These are phyloP conservation scores for Tagetes erecta DNA, from an alignment of 129 eudicot genomes.

Conservation along the genomic window DNA sequence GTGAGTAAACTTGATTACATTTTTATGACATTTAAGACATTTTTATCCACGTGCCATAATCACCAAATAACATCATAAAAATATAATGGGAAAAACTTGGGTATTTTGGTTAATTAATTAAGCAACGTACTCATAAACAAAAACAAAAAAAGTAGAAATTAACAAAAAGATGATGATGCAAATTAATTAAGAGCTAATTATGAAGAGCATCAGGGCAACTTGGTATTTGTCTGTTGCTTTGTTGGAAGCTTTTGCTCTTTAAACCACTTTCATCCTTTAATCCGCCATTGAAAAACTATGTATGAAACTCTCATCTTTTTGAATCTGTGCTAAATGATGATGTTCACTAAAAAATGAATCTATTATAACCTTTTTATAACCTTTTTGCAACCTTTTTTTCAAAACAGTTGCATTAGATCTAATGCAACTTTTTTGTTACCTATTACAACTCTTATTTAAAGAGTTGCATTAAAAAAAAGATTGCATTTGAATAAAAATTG, in stretches of 20 bases:
- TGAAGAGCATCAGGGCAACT: slow-evolving; percentile 99
- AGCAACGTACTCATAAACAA: slow-evolving; percentile 10
- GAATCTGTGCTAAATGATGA: slow-evolving; percentile 16
- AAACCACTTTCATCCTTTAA: slow-evolving; percentile 6
- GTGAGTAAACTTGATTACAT: no score
- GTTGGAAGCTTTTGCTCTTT: slow-evolving; percentile 39
- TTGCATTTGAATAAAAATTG: no score
- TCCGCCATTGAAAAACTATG: slow-evolving; percentile 49
- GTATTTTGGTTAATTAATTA: slow-evolving; percentile 58
- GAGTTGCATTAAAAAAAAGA: no score
- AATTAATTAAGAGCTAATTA: slow-evolving; percentile 52
- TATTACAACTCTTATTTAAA: no score
- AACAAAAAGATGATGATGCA: neutral
- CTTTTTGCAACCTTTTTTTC: no score
- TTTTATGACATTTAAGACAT: no score
- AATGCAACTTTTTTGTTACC: no score
- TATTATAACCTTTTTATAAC: no score
- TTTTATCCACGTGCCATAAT: slow-evolving; percentile 70
- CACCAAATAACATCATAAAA: slow-evolving; percentile 18
- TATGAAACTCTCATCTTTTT: slow-evolving; percentile 42
- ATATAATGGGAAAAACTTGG: slow-evolving; percentile 71
- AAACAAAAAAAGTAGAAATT: neutral
- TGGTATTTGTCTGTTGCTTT: slow-evolving; percentile 67
- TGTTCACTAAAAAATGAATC: slow-evolving; percentile 27
- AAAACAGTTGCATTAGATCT: no score